These are phyloP conservation scores for Ceratocystis variospora DNA, from an alignment of 2,329 filamentous ascomycete species.

Conservation along the genomic window DNA sequence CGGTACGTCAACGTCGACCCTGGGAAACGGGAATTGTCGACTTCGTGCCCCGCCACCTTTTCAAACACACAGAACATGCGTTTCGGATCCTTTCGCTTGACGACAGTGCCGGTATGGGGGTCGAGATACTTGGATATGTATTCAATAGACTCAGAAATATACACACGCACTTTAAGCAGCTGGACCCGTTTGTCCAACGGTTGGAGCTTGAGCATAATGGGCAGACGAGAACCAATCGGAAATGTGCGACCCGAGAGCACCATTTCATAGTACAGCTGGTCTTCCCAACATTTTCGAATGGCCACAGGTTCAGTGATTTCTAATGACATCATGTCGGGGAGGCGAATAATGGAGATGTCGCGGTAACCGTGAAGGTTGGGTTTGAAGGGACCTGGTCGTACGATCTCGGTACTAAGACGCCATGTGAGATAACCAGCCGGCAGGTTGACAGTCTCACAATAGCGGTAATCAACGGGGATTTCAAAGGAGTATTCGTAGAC, in stretches of 20 bases:
- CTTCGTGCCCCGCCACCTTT: conserved; percentile 68
- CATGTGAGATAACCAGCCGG: conserved; percentile 80
- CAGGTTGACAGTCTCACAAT: conserved; percentile 78
- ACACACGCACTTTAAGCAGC: conserved; percentile 83
- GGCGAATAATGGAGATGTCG: conserved; percentile 70
- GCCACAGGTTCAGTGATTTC: conserved; percentile 89
- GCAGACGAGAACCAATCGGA: conserved; percentile 72
- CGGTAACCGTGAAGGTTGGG: conserved; percentile 71
- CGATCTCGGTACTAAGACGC: conserved; percentile 71
- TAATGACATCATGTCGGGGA: conserved; percentile 74
- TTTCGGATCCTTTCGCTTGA: conserved; percentile 58
- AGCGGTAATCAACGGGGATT: conserved; percentile 72
- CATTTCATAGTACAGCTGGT: conserved; percentile 90
- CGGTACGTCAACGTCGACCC: conserved; percentile 9
- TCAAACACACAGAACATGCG: conserved; percentile 79
- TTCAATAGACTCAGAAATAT: conserved; percentile 77
- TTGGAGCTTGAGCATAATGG: conserved; percentile 87
- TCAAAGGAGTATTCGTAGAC: conserved; percentile 62
- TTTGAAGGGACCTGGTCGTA: conserved; percentile 79
- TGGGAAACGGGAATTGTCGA: conserved; percentile 49
- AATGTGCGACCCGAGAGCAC: conserved; percentile 94
- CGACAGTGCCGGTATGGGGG: conserved; percentile 4
- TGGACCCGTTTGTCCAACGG: conserved; percentile 76
- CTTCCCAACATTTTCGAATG: conserved; percentile 86
- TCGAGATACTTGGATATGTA: conserved; percentile 51